Conservation (phyloP, 2,329 filamentous ascomycete species). For the Boeremia lycopersici region DNA sequence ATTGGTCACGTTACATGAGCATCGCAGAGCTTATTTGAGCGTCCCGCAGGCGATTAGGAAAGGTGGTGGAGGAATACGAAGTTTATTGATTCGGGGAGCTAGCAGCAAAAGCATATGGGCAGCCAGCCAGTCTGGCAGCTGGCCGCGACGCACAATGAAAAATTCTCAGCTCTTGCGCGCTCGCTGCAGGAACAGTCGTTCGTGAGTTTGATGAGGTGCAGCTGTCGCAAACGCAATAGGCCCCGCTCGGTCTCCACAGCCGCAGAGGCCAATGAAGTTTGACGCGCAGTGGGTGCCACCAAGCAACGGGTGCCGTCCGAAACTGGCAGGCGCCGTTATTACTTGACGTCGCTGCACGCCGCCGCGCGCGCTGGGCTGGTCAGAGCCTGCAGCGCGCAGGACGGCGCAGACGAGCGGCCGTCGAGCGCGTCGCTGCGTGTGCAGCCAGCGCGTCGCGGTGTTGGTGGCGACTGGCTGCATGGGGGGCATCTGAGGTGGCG, state of each 20-base stretch:
- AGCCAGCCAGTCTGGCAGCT: not conserved
- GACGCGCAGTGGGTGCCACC: conserved; percentile 26
- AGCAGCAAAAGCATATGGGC: conserved; percentile 1
- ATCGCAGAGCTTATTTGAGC: conserved; percentile 5
- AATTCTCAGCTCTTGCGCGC: conserved; percentile 17
- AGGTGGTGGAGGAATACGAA: conserved; percentile 28
- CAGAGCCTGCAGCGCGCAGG: not conserved
- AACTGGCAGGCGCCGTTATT: conserved; percentile 17
- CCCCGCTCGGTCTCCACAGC: conserved; percentile 19
- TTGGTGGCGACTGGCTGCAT: too few species aligned
- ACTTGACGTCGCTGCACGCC: conserved; percentile 1
- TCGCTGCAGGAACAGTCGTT: conserved; percentile 33
- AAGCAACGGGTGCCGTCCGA: conserved; percentile 21
- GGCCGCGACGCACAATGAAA: conserved; percentile 3
- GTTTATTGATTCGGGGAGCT: conserved; percentile 9
- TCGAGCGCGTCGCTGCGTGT: not conserved
- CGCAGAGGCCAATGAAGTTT: conserved; percentile 19
- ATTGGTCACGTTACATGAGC: conserved; percentile 12
- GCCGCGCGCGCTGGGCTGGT: conserved; percentile 10
- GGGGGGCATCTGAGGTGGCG: not conserved
- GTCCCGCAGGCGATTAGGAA: conserved; percentile 11
- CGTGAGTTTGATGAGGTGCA: conserved; percentile 33
- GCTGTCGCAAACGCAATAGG: conserved; percentile 24
- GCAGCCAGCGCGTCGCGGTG: not conserved
- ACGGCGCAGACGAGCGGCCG: not conserved